A percentile compares a stretch with the other conserved stretches of the same genome.
These are phyloP conservation scores for Epichloe typhina DNA, from an alignment of 2,329 filamentous ascomycete genomes.

Conservation along the genomic window DNA sequence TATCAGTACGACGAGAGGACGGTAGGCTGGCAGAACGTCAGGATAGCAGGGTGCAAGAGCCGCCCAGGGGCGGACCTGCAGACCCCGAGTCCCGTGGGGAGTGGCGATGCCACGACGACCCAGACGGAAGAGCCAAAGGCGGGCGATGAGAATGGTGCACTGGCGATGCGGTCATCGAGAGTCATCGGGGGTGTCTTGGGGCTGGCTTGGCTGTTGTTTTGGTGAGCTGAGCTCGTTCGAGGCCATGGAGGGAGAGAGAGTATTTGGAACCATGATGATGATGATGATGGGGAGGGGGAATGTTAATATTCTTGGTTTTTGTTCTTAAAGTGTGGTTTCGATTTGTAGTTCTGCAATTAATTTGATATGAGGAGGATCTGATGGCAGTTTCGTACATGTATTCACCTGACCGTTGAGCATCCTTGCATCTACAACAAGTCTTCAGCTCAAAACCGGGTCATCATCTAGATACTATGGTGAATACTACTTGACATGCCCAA, in stretches of 20 bases:
- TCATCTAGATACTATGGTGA: too few species aligned
- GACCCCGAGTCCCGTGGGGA: constrained; percentile 4
- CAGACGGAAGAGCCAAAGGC: background rate
- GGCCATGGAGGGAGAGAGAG: background rate
- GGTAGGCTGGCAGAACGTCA: constrained; percentile 17
- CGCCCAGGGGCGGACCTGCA: constrained; percentile 7
- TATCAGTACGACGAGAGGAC: constrained; percentile 17
- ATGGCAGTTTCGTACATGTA: too few species aligned
- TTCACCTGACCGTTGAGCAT: too few species aligned
- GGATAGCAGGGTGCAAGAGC: constrained; percentile 15
- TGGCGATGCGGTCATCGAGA: background rate
- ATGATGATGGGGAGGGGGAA: too few species aligned
- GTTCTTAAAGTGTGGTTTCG: too few species aligned
- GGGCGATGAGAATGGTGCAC: constrained; percentile 4
- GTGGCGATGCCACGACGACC: background rate
- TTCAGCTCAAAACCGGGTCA: too few species aligned
- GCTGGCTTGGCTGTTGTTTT: constrained; percentile 8
- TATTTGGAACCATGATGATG: background rate
- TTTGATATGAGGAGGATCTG: too few species aligned
- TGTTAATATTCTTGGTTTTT: too few species aligned
- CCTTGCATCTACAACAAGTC: too few species aligned
- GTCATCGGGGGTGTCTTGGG: constrained; percentile 6
- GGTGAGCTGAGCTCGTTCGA: background rate
- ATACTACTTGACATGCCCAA: background rate
- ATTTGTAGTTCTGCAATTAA: too few species aligned